Evolutionary conservation across 1,284 basidiomycete species (phyloP).

Genomic region (Fomitopsis schrenkii): DNA sequence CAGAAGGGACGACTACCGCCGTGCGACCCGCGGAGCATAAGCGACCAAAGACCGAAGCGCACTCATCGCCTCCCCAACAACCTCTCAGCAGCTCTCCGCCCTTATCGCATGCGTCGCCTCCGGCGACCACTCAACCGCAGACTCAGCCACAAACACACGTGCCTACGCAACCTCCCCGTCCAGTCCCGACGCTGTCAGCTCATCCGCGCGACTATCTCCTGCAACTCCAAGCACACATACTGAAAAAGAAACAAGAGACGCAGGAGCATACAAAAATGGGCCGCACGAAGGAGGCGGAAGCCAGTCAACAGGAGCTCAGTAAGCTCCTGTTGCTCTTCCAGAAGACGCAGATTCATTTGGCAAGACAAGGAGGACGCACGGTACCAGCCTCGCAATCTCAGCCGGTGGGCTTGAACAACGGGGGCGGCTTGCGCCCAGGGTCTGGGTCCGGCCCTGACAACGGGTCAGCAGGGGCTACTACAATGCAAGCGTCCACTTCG

Average conservation of each 20-base stretch:
- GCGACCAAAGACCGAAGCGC: background rate
- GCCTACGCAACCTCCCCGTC: background rate
- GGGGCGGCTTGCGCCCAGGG: background rate
- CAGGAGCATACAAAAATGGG: background rate
- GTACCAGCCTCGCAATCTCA: background rate
- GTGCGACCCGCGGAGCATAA: background rate
- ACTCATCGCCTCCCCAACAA: background rate
- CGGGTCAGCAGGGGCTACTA: background rate
- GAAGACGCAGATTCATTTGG: background rate
- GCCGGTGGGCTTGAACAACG: background rate
- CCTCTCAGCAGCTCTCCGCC: background rate
- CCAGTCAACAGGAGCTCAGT: background rate
- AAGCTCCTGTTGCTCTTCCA: background rate
- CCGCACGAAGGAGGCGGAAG: background rate
- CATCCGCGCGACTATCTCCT: background rate
- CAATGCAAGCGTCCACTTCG: background rate
- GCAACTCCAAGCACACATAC: background rate
- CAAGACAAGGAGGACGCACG: background rate
- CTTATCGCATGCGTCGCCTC: background rate
- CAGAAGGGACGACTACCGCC: constrained; percentile 2
- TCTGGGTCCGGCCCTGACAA: background rate
- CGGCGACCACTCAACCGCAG: background rate
- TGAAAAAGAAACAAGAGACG: background rate
- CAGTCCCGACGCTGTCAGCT: background rate
- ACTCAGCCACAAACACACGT: background rate